Evolutionary conservation across 345 rosid genomes (phyloP).

Genomic region (Brassica rapa): DNA sequence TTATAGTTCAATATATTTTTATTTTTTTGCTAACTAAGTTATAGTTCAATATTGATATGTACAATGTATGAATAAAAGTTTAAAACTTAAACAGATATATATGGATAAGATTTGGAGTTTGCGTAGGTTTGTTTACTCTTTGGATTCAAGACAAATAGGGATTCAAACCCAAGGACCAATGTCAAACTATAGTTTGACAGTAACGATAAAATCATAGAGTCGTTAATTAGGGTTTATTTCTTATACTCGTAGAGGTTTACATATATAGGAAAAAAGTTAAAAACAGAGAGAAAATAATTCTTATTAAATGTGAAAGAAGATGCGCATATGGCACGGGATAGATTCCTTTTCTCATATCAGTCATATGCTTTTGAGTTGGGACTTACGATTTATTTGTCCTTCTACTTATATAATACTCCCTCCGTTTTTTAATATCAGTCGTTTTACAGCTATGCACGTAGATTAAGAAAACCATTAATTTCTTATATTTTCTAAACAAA

Average conservation of each 20-base stretch:
- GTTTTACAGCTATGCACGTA: too few species aligned
- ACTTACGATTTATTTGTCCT: conserved; percentile 25
- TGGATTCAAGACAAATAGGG: conserved; percentile 12
- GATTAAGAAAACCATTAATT: too few species aligned
- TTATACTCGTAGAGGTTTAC: background rate
- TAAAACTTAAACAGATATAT: background rate
- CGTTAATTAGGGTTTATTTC: conserved; percentile 20
- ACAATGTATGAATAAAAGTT: background rate
- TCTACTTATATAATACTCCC: conserved; percentile 1
- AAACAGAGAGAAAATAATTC: background rate
- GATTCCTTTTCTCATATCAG: conserved; percentile 30
- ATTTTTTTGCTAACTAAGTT: background rate
- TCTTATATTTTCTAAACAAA: too few species aligned
- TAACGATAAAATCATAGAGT: conserved; percentile 16
- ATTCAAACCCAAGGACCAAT: conserved; percentile 29
- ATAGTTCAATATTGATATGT: conserved; percentile 11
- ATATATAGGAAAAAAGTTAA: background rate
- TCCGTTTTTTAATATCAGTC: too few species aligned
- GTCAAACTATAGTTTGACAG: conserved; percentile 34
- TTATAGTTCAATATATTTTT: background rate
- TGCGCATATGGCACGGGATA: conserved; percentile 28
- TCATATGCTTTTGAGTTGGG: conserved; percentile 43
- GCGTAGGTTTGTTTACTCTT: conserved; percentile 20
- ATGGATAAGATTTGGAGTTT: conserved; percentile 21
- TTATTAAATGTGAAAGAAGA: conserved; percentile 10